Evolutionary conservation across 116 monocot genomes (phyloP), one percentile per base, ranked within the genome.

Genomic region (Thalassia testudinum): DNA sequence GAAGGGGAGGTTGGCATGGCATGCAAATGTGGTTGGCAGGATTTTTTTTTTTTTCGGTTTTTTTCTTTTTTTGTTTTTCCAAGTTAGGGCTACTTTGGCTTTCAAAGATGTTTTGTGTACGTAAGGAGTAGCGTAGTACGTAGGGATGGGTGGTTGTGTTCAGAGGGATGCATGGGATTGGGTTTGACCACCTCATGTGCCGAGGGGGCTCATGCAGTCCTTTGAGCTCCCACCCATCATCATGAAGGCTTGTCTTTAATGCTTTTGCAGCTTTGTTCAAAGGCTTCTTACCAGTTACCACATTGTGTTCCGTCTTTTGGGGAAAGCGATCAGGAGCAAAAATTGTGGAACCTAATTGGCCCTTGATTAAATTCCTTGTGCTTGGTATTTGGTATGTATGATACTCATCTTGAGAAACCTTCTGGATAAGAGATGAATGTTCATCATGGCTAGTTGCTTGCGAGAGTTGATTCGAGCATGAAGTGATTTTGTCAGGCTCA

Each of bases 241-340:
- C 58, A 16, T 26, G 42, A 12, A 30, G 43, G 21, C 12, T 37
- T 40, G 6, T 44, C 58, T 18, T 40, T 58, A 42, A 42, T 58
- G 13, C 12, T 28, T 47, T 59, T 27, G 20, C 47, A 59, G 59
- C 59, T 59, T 62, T 62, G 18, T 26, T 14, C 26, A 62, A 34
- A 62, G 42, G 18, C 42, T 62, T 11, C 52, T 18, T 7, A 8
- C 40, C n/a, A n/a, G n/a, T n/a, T n/a, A n/a, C n/a, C n/a, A n/a
- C n/a, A n/a, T n/a, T n/a, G n/a, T n/a, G n/a, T n/a, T n/a, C n/a
- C n/a, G n/a, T n/a, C n/a, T n/a, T n/a, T n/a, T n/a, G n/a, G n/a
- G n/a, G n/a, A n/a, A n/a, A n/a, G n/a, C n/a, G n/a, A n/a, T n/a
- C n/a, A n/a, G n/a, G n/a, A n/a, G n/a, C n/a, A n/a, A n/a, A n/a